Evolutionary conservation across 2,329 filamentous ascomycete genomes (phyloP), one percentile per base, ranked within the genome.

Genomic region (Colletotrichum sp.): DNA sequence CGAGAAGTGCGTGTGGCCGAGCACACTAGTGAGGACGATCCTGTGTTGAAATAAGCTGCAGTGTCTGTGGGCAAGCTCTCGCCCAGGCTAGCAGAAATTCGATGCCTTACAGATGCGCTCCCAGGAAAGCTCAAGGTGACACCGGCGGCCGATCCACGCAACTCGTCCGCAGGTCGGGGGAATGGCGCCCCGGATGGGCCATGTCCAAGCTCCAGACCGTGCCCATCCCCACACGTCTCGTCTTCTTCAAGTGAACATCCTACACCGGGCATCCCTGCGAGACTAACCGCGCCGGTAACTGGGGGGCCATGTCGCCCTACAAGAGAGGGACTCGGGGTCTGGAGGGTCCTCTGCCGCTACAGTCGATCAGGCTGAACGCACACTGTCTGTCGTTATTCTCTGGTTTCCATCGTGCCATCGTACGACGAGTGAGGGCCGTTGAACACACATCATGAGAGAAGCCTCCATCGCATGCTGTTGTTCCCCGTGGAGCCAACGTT

Each of bases 141-240:
- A 72, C 69, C 5, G 72, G 72, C 72, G 68, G 61, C 68, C 72
- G 72, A 66, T 71, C 68, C 69, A 56, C 69, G 73, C 63, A 72
- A 66, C n/a, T 32, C 32, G 28, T 63, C 43, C 59, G 16, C 59
- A 64, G 32, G 66, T 36, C 59, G 72, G 72, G 71, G 56, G 62
- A 68, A 61, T 48, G 30, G 56, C 62, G 73, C 32, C 58, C 73
- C 73, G 52, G 69, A 56, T 62, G 68, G 38, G 26, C 21, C 26
- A 62, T 32, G 69, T 34, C 69, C 73, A 75, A 73, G 69, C 62
- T 75, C 73, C 56, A 75, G 63, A 63, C 69, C 73, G 69, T 73
- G 73, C 73, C 58, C 64, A 69, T 74, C 69, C 70, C 73, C 62
- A 75, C 71, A 71, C 34, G 69, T 75, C 69, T 75, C 55, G 62